These are phyloP conservation scores for Verticillium albo-atrum DNA, from an alignment of 2,329 filamentous ascomycete genomes.

Conservation along the genomic window DNA sequence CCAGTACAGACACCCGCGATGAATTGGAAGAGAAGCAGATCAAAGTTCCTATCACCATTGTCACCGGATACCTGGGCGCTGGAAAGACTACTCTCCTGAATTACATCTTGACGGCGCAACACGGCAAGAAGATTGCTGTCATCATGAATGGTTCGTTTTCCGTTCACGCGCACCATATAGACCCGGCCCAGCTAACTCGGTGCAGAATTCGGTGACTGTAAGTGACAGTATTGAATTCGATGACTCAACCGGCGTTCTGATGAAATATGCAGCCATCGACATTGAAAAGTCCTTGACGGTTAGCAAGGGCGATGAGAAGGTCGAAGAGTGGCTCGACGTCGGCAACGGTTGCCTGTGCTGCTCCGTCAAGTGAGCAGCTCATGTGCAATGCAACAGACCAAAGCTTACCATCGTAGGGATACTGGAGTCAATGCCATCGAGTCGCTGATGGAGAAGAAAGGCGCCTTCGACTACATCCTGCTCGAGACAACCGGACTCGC, in stretches of 20 bases:
- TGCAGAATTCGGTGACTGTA: conserved; percentile 76
- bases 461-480: conserved; percentile 94
- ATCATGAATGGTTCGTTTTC: conserved; percentile 74
- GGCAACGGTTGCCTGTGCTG: conserved; percentile 98
- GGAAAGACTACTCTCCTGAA: conserved; percentile 95
- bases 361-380: conserved; percentile 71
- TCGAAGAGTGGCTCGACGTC: conserved; percentile 92
- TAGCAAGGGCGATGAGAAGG: conserved; percentile 74
- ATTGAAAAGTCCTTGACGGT: conserved; percentile 96
- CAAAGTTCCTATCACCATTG: conserved; percentile 80
- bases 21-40: conserved; percentile 46
- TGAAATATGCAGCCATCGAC: conserved; percentile 65
- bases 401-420: conserved; percentile 53
- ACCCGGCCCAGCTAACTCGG: conserved; percentile 7
- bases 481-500: conserved; percentile 94
- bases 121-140: conserved; percentile 97
- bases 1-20: conserved; percentile 26
- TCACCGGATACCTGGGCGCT: conserved; percentile 88
- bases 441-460: conserved; percentile 88
- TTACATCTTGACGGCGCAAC: conserved; percentile 89
- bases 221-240: conserved; percentile 22
- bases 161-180: not conserved
- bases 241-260: not conserved
- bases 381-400: not conserved
- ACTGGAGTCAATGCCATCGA: conserved; percentile 92